Evolutionary conservation across 768 basidiomycete species (phyloP).

Genomic region (Pisolithus orientalis): DNA sequence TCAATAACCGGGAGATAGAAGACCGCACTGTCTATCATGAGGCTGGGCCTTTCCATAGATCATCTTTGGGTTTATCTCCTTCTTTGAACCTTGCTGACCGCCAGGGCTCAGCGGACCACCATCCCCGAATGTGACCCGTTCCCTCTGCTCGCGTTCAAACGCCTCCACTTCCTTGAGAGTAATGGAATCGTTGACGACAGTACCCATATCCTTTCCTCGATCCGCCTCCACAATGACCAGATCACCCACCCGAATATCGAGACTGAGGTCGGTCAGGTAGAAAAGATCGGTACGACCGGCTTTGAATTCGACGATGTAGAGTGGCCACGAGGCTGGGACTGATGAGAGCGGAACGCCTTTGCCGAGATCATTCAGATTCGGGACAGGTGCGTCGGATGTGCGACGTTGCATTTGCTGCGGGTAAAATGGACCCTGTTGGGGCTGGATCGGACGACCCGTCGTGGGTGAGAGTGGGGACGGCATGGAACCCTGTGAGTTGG

Average conservation of each 20-base stretch:
- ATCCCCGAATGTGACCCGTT: conserved; percentile 39
- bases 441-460: conserved; percentile 20
- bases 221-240: conserved; percentile 97
- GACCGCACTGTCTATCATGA: conserved; percentile 72
- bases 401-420: conserved; percentile 33
- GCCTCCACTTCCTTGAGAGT: conserved; percentile 86
- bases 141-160: conserved; percentile 78
- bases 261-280: conserved; percentile 69
- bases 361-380: conserved; percentile 56
- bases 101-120: conserved; percentile 47
- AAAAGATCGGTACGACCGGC: conserved; percentile 93
- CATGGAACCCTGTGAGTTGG: conserved; percentile 34
- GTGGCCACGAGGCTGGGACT: conserved; percentile 79
- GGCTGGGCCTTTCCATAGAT: conserved; percentile 84
- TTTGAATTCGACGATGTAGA: conserved; percentile 97
- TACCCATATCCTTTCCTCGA: conserved; percentile 88
- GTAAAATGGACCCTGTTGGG: conserved; percentile 24
- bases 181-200: conserved; percentile 86
- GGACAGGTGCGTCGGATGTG: conserved; percentile 31
- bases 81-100: conserved; percentile 47
- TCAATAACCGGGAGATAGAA: not conserved
- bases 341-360: conserved; percentile 83
- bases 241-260: conserved; percentile 75
- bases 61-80: conserved; percentile 96
- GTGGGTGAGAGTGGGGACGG: conserved; percentile 58